Evolutionary conservation across 805 yeast species (phyloP).

Genomic region (Saccharomycopsis amapae): DNA sequence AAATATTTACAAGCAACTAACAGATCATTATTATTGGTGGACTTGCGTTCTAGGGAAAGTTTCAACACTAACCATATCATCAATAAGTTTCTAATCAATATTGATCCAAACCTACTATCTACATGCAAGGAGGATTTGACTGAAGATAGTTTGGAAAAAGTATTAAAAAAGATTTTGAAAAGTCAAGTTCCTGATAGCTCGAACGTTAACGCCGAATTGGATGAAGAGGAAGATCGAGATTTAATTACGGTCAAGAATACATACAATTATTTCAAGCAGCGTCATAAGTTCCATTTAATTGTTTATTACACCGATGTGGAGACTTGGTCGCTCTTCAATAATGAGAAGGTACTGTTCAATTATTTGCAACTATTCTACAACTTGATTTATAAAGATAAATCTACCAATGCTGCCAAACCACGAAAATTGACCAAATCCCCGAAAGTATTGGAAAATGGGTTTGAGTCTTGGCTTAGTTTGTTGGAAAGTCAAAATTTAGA

Average conservation of each 20-base stretch:
- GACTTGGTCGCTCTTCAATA: constrained; percentile 18
- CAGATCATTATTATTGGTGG: constrained; percentile 16
- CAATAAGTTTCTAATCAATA: constrained; percentile 15
- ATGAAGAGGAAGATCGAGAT: constrained; percentile 14
- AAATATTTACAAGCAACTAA: constrained; percentile 12
- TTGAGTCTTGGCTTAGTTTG: constrained; percentile 19
- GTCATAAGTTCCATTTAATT: constrained; percentile 19
- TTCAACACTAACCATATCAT: constrained; percentile 19
- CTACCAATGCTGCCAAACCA: constrained; percentile 1
- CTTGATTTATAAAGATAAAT: constrained; percentile 15
- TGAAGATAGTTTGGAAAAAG: constrained; percentile 18
- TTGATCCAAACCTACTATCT: constrained; percentile 14
- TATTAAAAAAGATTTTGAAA: constrained; percentile 12
- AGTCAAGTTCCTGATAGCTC: constrained; percentile 3
- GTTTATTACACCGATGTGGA: constrained; percentile 17
- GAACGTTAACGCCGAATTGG: background rate
- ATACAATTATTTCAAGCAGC: constrained; percentile 20
- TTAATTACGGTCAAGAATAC: constrained; percentile 15
- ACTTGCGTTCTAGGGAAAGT: constrained; percentile 14
- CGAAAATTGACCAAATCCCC: constrained; percentile 14
- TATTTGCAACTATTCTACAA: constrained; percentile 16
- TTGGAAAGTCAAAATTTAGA: constrained; percentile 9
- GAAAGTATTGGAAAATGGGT: constrained; percentile 12
- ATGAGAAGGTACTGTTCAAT: constrained; percentile 10
- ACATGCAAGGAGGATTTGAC: constrained; percentile 2